Evolutionary conservation across 2,329 filamentous ascomycete species (phyloP), one percentile per base, ranked within the genome.

Genomic region (Xylaria sp.): DNA sequence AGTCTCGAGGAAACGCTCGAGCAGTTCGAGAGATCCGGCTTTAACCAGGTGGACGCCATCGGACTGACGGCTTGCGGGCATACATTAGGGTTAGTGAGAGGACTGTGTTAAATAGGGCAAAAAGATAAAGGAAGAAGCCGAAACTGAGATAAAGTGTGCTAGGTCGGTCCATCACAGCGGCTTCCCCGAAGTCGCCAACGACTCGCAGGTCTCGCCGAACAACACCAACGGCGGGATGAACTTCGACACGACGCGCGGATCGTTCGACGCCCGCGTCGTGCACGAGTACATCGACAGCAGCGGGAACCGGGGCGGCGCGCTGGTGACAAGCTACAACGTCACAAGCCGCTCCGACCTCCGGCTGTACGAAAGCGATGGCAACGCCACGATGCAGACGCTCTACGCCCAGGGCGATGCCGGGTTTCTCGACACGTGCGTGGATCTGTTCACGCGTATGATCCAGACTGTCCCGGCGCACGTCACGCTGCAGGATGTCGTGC

Each of bases 1-100:
- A 65, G 65, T 12, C 45, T 77, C 1, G 72, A 76, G 19, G 70
- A 76, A 51, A 77, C 75, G 4, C 68, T 77, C 7, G 65, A 50
- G 11, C 67, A 75, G 53, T 77, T 78, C 17, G 63, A 63, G 8
- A 64, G 71, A 47, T 55, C 74, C 8, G 75, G 76, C 0, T 76
- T 78, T 55, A 69, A 77, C 47, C 72, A 71, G 32, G 59, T 50
- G 4, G 75, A 77, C 3, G 70, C 75, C 1, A 77, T 77, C 48
- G 70, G 55, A 1, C 58, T 77, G 32, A 76, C 74, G 1, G 76
- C 75, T 1, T 77, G 76, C 56, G 75, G 75, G 0, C 76, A 78
- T 27, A 75, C 74, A 0, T 69, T 77, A 34, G 76, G 76, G n/a
- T n/a, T n/a, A n/a, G n/a, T n/a, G n/a, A n/a, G n/a, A n/a, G n/a